Evolutionary conservation across 2,329 filamentous ascomycete genomes (phyloP), one percentile per base, ranked within the genome.

Genomic region (Capronia americana): DNA sequence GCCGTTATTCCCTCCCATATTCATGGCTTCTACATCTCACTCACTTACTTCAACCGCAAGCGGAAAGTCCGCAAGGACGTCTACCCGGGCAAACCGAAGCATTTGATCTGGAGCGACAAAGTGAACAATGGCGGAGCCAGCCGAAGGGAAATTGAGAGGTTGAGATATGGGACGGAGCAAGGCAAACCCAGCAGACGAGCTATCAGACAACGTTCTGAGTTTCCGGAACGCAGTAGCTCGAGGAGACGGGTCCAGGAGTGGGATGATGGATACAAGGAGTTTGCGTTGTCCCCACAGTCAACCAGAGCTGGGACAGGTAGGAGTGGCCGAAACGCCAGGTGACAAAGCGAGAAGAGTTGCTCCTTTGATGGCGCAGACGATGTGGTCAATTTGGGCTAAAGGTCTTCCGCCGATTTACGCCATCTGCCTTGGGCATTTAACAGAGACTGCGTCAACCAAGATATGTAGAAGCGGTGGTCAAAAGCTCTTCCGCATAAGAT

Each of bases 1-100:
- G 79, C 77, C 7, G 74, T 80, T 24, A 74, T 81, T 7, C 79
- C 78, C 2, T 75, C 73, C 3, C 78, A 81, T 63, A 69, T 80
- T 4, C 79, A 81, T 65, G 78, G 76, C 48, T 80, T 81, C 70
- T 80, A 80, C 68, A 74, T 81, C 58, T 75, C 72, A 32, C 75
- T 75, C 64, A 76, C 75, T 0, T 81, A 79, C 67, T 80, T 79
- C 69, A 75, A 76, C 50, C 73, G 79, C 34, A 73, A 76, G 54
- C 71, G 72, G 3, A 78, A 77, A 69, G 78, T 78, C 17, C 73
- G 75, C 46, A 77, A 76, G 65, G 78, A 78, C 4, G 65, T 70
- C 41, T 80, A 76, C 57, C 79, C 79, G 1, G 79, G 79, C 11
- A 73, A 74, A 2, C 66, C 70, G 4, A 77, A 76, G 59, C 60